These are phyloP conservation scores for Lactarius psammicola DNA, from an alignment of 768 basidiomycete genomes.

Conservation along the genomic window DNA sequence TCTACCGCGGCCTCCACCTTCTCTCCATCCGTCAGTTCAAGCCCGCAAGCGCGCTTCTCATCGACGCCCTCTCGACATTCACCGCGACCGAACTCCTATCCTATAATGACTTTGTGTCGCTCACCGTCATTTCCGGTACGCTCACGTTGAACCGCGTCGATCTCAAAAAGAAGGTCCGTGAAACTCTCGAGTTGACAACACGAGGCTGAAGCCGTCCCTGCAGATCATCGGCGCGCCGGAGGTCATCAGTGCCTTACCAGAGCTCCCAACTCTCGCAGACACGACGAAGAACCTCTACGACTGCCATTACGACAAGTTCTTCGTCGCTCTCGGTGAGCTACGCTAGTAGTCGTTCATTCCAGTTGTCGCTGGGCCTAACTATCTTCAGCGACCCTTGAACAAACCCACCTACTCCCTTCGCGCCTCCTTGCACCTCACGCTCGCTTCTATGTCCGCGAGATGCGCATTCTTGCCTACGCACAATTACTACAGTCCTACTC, in stretches of 20 bases:
- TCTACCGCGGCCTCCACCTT: constrained; percentile 85
- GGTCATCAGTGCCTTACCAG: constrained; percentile 80
- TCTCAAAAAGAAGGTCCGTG: constrained; percentile 82
- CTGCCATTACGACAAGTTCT: constrained; percentile 94
- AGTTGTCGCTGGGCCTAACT: constrained; percentile 12
- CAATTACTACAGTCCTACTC: constrained; percentile 92
- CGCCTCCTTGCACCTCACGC: constrained; percentile 84
- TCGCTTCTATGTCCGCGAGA: constrained; percentile 89
- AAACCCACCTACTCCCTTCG: constrained; percentile 82
- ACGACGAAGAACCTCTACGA: constrained; percentile 87
- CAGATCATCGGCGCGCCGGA: constrained; percentile 86
- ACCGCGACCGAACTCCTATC: constrained; percentile 86
- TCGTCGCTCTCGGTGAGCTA: constrained; percentile 73
- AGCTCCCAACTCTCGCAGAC: constrained; percentile 77
- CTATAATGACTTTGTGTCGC: constrained; percentile 87
- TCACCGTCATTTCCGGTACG: constrained; percentile 78
- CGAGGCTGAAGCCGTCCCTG: constrained; percentile 1
- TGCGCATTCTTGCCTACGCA: constrained; percentile 90
- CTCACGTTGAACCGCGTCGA: constrained; percentile 79
- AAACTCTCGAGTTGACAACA: not conserved
- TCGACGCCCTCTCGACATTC: constrained; percentile 92
- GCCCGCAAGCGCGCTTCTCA: constrained; percentile 75
- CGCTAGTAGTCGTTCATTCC: not conserved
- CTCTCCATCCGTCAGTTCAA: constrained; percentile 92
- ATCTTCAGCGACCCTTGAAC: constrained; percentile 75